Evolutionary conservation across 2,329 filamentous ascomycete species (phyloP), one percentile per base, ranked within the genome.

Genomic region (Septoria petroselini): DNA sequence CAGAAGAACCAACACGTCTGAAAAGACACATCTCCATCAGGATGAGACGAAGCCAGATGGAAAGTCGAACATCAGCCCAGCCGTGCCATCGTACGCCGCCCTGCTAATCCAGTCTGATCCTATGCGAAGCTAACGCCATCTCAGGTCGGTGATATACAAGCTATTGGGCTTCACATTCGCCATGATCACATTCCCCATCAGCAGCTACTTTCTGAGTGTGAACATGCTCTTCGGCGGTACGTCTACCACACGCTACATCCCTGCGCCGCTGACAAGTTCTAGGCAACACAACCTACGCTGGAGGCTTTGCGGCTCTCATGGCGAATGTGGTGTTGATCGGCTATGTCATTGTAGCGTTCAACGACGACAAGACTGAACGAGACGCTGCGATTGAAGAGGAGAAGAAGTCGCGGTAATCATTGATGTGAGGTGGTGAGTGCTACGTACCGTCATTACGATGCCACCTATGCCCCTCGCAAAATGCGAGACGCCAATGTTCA

Each of bases 311-410:
- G 1, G 93, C 93, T 15, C 72, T 97, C 42, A 83, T 94, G 68
- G 93, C 93, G 9, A 98, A 98, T 62, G 80, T 94, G 1, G 89
- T 98, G 3, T 74, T 98, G 42, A 80, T 97, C 50, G 83, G 79
- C n/a, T 98, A 97, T 70, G 82, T 97, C 35, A 73, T 96, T 49
- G 88, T 95, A 15, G 93, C 93, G 3, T 91, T 95, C 80, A 83
- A 79, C 54, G 93, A 98, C 68, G 93, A 97, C 64, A 76, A 80
- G 52, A 71, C 70, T 8, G 76, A 79, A 55, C 68, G 70, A 44
- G 66, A 71, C 43, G 72, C 70, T 8, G 74, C 74, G 53, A 74
- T 73, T 50, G 67, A 70, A 57, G 61, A 64, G 57, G 71, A 71
- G 57, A 75, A 75, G 61, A 61, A 60, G 41, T 41, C 45, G 23